Conservation (phyloP, 148 eudicot genomes). For the Silene conica region DNA sequence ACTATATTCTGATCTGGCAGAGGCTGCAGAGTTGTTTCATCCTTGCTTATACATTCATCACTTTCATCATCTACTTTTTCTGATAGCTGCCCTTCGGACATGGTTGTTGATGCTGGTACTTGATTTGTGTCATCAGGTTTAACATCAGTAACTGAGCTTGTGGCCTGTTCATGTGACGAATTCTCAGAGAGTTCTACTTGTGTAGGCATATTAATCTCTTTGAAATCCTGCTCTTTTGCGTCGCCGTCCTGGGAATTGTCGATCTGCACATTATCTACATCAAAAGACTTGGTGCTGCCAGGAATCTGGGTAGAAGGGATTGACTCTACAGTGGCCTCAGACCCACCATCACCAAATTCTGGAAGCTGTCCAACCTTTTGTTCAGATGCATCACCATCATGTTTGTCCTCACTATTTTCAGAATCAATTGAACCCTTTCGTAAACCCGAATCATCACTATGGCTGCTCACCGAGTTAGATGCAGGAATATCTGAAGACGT, state of each 20-base stretch:
- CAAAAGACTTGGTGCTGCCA: constrained; percentile 25
- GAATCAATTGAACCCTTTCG: constrained; percentile 24
- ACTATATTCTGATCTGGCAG: constrained; percentile 32
- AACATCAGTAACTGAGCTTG: constrained; percentile 26
- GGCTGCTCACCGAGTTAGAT: constrained; percentile 21
- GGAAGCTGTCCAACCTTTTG: constrained; percentile 29
- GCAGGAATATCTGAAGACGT: constrained; percentile 30
- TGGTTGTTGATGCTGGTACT: constrained; percentile 28
- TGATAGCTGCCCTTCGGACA: constrained; percentile 33
- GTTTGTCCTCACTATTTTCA: constrained; percentile 17
- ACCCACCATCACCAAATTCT: constrained; percentile 28
- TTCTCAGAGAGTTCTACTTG: constrained; percentile 24
- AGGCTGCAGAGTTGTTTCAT: constrained; percentile 36
- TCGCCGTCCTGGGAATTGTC: constrained; percentile 25
- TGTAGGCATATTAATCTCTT: constrained; percentile 27
- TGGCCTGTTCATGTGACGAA: constrained; percentile 29
- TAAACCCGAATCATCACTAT: constrained; percentile 24
- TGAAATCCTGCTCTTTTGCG: constrained; percentile 24
- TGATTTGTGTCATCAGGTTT: constrained; percentile 34
- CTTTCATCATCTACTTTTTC: constrained; percentile 37
- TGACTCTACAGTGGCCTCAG: constrained; percentile 26
- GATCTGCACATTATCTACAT: constrained; percentile 21
- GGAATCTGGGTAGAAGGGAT: constrained; percentile 22
- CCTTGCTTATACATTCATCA: constrained; percentile 34
- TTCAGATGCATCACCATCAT: constrained; percentile 28